These are phyloP conservation scores for Colletotrichum ledebouriae DNA, from an alignment of 2,329 filamentous ascomycete genomes.

Conservation along the genomic window DNA sequence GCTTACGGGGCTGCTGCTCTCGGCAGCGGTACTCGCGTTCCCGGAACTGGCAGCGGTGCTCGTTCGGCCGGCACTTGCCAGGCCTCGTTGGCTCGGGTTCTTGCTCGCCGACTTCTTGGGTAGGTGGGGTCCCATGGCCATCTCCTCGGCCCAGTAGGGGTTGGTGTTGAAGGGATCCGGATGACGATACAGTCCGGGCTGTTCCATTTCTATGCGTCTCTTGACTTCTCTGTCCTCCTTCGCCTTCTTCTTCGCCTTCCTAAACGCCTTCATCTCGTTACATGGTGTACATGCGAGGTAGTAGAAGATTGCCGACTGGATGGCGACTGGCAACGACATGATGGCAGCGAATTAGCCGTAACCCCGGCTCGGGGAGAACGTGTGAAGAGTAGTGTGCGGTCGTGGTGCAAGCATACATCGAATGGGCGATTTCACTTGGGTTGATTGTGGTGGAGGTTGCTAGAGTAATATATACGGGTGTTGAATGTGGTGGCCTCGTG, in stretches of 20 bases:
- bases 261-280: conserved; percentile 76
- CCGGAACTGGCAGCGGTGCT: conserved; percentile 61
- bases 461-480: conserved; percentile 27
- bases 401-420: conserved; percentile 34
- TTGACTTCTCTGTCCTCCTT: conserved; percentile 76
- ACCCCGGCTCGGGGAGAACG: conserved; percentile 32
- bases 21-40: conserved; percentile 54
- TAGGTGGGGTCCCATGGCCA: conserved; percentile 81
- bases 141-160: conserved; percentile 89
- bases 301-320: conserved; percentile 85
- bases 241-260: conserved; percentile 78
- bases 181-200: conserved; percentile 82
- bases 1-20: conserved; percentile 52
- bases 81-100: conserved; percentile 70
- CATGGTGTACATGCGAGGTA: conserved; percentile 84
- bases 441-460: conserved; percentile 26
- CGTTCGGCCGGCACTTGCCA: conserved; percentile 64
- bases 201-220: conserved; percentile 73
- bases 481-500: conserved; percentile 20
- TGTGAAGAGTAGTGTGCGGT: conserved; percentile 22
- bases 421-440: neutral
- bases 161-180: conserved; percentile 89
- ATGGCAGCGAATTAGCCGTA: conserved; percentile 47
- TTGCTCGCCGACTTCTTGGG: conserved; percentile 73
- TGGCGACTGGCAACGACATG: conserved; percentile 67